phyloP scores from a whole-genome alignment of 768 basidiomycete genomes.

The Rhodotorula kratochvilovae region DNA sequence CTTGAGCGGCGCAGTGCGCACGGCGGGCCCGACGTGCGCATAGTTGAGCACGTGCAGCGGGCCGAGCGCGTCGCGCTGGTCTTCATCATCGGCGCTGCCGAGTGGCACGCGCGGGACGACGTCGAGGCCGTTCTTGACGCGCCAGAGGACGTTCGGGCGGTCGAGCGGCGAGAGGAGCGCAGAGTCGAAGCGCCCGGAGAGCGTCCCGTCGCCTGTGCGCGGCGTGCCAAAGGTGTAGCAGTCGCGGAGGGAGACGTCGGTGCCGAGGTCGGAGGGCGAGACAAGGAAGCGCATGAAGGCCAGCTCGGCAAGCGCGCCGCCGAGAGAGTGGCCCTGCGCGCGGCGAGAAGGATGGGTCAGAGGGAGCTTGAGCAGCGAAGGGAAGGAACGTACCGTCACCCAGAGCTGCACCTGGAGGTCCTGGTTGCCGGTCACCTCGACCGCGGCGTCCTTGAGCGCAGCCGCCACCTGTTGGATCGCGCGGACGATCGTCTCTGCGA shows the following conservation, averaged over 20 bases:
- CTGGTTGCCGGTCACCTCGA: no score
- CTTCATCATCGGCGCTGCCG: constrained; percentile 15
- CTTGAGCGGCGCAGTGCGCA: constrained; percentile 11
- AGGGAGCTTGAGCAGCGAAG: no score
- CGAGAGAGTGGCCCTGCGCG: constrained; percentile 31
- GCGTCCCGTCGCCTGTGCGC: constrained; percentile 18
- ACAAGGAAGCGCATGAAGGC: constrained; percentile 22
- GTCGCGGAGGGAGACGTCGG: constrained; percentile 8
- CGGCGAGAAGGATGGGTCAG: no score
- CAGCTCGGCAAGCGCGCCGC: constrained; percentile 16
- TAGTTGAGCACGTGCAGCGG: constrained; percentile 13
- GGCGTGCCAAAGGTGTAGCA: constrained; percentile 22
- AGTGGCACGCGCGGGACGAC: constrained; percentile 22
- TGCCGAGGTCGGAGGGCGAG: constrained; percentile 21
- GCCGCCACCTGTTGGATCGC: constrained; percentile 17
- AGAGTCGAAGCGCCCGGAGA: constrained; percentile 11
- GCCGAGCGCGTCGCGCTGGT: background rate
- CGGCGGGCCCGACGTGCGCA: constrained; percentile 12
- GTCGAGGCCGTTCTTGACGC: constrained; percentile 22
- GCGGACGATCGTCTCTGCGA: constrained; percentile 7
- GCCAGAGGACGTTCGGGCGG: constrained; percentile 29
- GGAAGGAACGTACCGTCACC: background rate
- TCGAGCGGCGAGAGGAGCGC: constrained; percentile 14
- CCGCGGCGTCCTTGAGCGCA: constrained; percentile 9
- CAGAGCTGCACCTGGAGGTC: constrained; percentile 11